Evolutionary conservation across 768 basidiomycete species (phyloP), one percentile per base, ranked within the genome.

Genomic region (Dictyophora rubrovolvata): DNA sequence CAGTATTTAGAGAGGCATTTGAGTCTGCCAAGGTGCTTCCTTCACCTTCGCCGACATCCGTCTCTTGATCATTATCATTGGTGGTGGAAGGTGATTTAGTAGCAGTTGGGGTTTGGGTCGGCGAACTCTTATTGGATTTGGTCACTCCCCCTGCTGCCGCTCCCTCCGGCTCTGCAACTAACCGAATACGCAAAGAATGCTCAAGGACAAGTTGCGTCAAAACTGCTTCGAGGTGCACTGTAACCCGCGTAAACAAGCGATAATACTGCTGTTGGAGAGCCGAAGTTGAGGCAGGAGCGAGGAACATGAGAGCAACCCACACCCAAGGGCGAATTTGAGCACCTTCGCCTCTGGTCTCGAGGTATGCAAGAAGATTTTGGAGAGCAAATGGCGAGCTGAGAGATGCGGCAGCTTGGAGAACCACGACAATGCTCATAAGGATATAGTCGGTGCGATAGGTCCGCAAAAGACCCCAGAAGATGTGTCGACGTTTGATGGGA

Each of bases 171-270:
- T 78, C 79, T 18, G 81, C 76, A 56, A 78, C 81, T 70, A 85
- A 74, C 34, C 86, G 77, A 48, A 88, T 80, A 33, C 83, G 77
- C 6, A 91, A 75, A 1, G 81, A 69, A 62, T 82, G 80, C 54
- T 79, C 75, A 66, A 81, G 81, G 20, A 82, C 66, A 17, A 81
- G 73, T 64, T 80, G 78, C 23, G 79, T 79, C 63, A 80, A 61
- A 62, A 86, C 69, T 34, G 72, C 75, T 65, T 86, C 81, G 5
- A 70, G 63, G 3, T 77, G 79, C 12, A 81, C 77, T 20, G 78
- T 63, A 9, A 72, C 69, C 5, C 80, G 71, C 0, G 78, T 83
- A 67, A 68, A 53, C 23, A 48, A 8, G 23, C 34, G 16, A 55
- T n/a, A 11, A n/a, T 4, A 47, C 21, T 22, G 47, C 75, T 76